Evolutionary conservation across 257 asterid genomes (phyloP).

Genomic region (Forsythia suspensa): DNA sequence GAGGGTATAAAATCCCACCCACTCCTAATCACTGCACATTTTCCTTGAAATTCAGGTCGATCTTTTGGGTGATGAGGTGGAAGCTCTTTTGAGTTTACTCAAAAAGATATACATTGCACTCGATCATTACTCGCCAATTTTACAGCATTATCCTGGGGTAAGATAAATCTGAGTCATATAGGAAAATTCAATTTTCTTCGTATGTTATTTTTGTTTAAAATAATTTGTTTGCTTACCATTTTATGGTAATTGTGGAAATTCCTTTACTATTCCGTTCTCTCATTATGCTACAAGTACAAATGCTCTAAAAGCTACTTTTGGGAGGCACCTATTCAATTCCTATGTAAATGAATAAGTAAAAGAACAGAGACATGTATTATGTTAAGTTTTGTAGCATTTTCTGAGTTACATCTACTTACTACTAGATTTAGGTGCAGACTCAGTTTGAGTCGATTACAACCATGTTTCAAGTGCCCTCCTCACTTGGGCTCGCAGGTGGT

Average conservation of each 20-base stretch:
- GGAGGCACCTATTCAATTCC: neutral
- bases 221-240: neutral
- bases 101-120: slow-evolving; percentile 80
- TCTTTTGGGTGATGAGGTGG: slow-evolving; percentile 95
- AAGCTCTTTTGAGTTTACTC: slow-evolving; percentile 61
- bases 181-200: neutral
- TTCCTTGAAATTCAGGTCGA: slow-evolving; percentile 67
- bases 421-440: neutral
- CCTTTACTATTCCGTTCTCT: neutral
- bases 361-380: neutral
- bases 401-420: neutral
- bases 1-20: neutral
- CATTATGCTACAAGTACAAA: neutral
- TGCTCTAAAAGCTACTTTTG: neutral
- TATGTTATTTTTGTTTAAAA: neutral
- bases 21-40: neutral
- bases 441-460: neutral
- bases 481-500: neutral
- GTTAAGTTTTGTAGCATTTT: neutral
- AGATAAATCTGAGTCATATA: slow-evolving; percentile 22
- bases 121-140: slow-evolving; percentile 82
- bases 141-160: slow-evolving; percentile 96
- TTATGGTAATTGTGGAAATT: neutral
- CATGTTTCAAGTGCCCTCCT: neutral
- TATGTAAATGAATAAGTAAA: neutral